These are phyloP conservation scores for Bipolaris victoriae DNA, from an alignment of 2,329 filamentous ascomycete genomes.

Conservation along the genomic window DNA sequence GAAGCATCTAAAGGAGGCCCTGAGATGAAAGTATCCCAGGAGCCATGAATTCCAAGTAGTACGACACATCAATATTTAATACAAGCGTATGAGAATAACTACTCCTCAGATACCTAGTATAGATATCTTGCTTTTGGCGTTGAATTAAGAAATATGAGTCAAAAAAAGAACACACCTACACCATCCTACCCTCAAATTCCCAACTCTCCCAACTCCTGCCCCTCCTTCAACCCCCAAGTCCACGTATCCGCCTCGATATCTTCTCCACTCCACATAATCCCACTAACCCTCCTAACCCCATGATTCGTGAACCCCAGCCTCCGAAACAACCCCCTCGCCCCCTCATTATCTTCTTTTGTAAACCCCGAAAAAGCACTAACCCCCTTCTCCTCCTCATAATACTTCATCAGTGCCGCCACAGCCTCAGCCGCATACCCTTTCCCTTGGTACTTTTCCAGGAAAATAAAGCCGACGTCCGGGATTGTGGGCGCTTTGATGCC, in stretches of 20 bases:
- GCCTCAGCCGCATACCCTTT: slow-evolving; percentile 29
- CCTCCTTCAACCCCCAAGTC: slow-evolving; percentile 15
- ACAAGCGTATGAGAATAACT: no score
- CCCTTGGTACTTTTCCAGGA: slow-evolving; percentile 19
- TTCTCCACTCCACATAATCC: slow-evolving; percentile 11
- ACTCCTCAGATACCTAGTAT: no score
- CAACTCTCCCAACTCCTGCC: slow-evolving; percentile 11
- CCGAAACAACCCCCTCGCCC: slow-evolving; percentile 18
- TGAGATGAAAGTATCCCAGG: no score
- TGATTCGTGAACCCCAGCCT: slow-evolving; percentile 25
- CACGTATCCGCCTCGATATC: slow-evolving; percentile 14
- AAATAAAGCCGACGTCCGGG: slow-evolving; percentile 28
- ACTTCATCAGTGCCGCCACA: slow-evolving; percentile 6
- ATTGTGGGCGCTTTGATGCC: slow-evolving; percentile 10
- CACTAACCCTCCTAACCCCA: slow-evolving; percentile 14
- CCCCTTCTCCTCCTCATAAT: slow-evolving; percentile 11
- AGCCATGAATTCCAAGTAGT: no score
- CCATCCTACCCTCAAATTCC: background rate
- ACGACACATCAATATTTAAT: no score
- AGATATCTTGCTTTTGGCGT: no score
- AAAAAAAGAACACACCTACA: background rate
- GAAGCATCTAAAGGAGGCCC: no score
- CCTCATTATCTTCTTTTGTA: slow-evolving; percentile 20
- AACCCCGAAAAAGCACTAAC: slow-evolving; percentile 14
- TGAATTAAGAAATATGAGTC: no score